Evolutionary conservation across 2,329 filamentous ascomycete species (phyloP).

Genomic region (Sodiomyces alkalinus): DNA sequence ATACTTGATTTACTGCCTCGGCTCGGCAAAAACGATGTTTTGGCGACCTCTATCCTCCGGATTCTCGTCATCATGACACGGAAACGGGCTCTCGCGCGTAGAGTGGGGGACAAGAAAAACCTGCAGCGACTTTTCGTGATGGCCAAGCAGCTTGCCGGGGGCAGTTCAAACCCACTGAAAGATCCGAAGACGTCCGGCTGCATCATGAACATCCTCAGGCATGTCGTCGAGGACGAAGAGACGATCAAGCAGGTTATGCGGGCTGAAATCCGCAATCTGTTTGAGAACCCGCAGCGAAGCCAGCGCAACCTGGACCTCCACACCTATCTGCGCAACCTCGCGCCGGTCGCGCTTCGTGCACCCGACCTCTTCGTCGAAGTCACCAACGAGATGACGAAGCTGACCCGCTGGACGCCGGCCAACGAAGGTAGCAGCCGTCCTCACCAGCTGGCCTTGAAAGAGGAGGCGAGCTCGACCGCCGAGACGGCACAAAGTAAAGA

Average conservation of each 20-base stretch:
- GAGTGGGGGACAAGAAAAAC: slow-evolving; percentile 75
- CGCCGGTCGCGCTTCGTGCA: slow-evolving; percentile 64
- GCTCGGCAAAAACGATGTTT: slow-evolving; percentile 71
- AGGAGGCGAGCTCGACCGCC: slow-evolving; percentile 11
- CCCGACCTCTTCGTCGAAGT: slow-evolving; percentile 79
- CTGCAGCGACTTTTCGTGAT: slow-evolving; percentile 85
- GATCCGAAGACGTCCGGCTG: slow-evolving; percentile 37
- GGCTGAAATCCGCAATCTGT: slow-evolving; percentile 68
- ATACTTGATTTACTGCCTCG: slow-evolving; percentile 75
- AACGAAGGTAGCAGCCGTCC: slow-evolving; percentile 17
- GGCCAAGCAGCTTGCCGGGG: slow-evolving; percentile 78
- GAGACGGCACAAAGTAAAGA: slow-evolving; percentile 4
- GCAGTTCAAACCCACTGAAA: slow-evolving; percentile 58
- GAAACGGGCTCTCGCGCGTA: slow-evolving; percentile 55
- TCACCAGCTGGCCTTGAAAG: slow-evolving; percentile 26
- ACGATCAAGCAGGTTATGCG: slow-evolving; percentile 85
- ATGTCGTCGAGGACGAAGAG: slow-evolving; percentile 87
- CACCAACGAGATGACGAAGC: slow-evolving; percentile 68
- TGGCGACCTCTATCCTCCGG: slow-evolving; percentile 71
- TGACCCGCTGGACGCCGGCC: slow-evolving; percentile 42
- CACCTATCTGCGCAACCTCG: slow-evolving; percentile 60
- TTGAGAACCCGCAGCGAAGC: slow-evolving; percentile 40
- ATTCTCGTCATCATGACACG: slow-evolving; percentile 82
- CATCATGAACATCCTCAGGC: slow-evolving; percentile 76
- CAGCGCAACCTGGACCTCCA: slow-evolving; percentile 51